Percentiles rank a stretch among this genome's conserved stretches.
phyloP scores from a whole-genome alignment of 441 rosid genomes.

The Gossypium schwendimanii region DNA sequence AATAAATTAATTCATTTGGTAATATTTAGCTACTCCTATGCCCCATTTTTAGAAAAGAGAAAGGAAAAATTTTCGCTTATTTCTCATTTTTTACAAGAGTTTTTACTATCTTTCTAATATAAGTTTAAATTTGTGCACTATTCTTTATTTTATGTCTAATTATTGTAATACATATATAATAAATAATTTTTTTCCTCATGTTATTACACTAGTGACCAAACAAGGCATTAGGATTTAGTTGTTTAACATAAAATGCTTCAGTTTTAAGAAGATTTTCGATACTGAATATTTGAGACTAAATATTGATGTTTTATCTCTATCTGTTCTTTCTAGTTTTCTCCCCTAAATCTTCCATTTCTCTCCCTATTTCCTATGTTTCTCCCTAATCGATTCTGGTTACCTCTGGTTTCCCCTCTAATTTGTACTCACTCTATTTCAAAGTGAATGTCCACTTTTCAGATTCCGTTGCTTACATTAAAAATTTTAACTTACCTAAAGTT shows the following conservation, averaged over 20 bases:
- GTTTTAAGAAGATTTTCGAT: background rate
- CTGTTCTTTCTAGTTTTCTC: background rate
- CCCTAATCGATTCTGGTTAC: background rate
- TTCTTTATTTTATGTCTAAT: background rate
- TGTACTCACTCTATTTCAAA: slow-evolving; percentile 1
- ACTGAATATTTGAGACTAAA: background rate
- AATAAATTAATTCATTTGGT: background rate
- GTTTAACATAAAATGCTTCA: background rate
- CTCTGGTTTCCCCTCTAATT: background rate
- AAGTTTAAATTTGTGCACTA: background rate
- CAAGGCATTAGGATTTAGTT: background rate
- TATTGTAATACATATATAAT: too few species aligned
- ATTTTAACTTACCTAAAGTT: background rate
- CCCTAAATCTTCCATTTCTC: background rate
- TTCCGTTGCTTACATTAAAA: background rate
- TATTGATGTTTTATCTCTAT: background rate
- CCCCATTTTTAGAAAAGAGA: background rate
- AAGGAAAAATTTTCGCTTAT: background rate
- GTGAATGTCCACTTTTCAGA: background rate
- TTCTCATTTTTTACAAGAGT: background rate
- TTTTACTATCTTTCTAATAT: background rate
- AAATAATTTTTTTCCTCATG: background rate
- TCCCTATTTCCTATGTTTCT: background rate
- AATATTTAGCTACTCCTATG: background rate
- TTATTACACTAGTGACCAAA: background rate